Evolutionary conservation across 2,329 filamentous ascomycete genomes (phyloP).

Genomic region (Penicillium crustosum): DNA sequence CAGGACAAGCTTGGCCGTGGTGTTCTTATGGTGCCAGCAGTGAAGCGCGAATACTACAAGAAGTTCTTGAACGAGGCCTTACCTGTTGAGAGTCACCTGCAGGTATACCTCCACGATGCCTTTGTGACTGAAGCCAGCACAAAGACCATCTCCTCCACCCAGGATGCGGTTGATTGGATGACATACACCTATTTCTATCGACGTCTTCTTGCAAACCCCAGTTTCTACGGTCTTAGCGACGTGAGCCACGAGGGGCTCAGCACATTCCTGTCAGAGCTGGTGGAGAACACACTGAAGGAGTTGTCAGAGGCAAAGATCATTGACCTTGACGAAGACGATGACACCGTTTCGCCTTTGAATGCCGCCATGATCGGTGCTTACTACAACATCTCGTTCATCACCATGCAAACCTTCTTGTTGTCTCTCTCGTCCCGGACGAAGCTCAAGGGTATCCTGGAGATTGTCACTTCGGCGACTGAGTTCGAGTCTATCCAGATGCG

Average conservation of each 20-base stretch:
- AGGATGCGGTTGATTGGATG: conserved; percentile 97
- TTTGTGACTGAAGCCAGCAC: conserved; percentile 98
- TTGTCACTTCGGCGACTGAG: conserved; percentile 93
- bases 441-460: conserved; percentile 94
- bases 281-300: conserved; percentile 89
- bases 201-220: conserved; percentile 88
- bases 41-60: conserved; percentile 97
- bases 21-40: conserved; percentile 92
- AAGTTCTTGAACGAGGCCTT: conserved; percentile 97
- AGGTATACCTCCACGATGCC: conserved; percentile 88
- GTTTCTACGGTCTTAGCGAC: conserved; percentile 88
- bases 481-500: conserved; percentile 95
- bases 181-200: conserved; percentile 99
- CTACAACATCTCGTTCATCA: conserved; percentile 99
- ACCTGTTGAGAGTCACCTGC: conserved; percentile 90
- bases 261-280: conserved; percentile 87
- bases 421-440: conserved; percentile 87
- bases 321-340: conserved; percentile 91
- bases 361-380: conserved; percentile 98
- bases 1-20: conserved; percentile 80
- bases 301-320: conserved; percentile 91
- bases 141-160: conserved; percentile 90
- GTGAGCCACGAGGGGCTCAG: conserved; percentile 92
- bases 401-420: conserved; percentile 96
- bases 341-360: conserved; percentile 83